These are phyloP conservation scores for Dioscorea cayenensis DNA, from an alignment of 116 monocot species.

Conservation along the genomic window DNA sequence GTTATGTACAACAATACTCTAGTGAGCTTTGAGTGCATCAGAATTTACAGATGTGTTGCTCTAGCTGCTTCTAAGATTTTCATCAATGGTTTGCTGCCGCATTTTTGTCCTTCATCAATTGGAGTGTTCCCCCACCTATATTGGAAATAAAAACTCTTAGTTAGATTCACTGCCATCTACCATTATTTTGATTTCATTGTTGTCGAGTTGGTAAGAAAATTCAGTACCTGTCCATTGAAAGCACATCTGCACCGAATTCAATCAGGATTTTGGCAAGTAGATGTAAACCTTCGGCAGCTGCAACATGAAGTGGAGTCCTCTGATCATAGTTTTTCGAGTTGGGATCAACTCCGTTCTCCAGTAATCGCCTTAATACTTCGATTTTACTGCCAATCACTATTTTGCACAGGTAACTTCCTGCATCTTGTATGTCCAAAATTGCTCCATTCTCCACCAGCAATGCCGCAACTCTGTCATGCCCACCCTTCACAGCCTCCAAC, in stretches of 20 bases:
- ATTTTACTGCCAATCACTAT: conserved; percentile 38
- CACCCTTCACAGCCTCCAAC: conserved; percentile 52
- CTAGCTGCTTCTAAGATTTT: conserved; percentile 32
- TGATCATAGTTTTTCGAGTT: conserved; percentile 64
- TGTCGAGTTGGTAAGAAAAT: background rate
- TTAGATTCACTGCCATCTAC: background rate
- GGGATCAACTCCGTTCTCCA: conserved; percentile 57
- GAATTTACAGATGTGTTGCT: background rate
- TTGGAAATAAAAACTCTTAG: background rate
- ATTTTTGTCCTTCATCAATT: conserved; percentile 35
- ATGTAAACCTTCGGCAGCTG: conserved; percentile 65
- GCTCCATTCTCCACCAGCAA: conserved; percentile 45
- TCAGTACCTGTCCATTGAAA: conserved; percentile 42
- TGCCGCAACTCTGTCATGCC: conserved; percentile 51
- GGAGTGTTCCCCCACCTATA: conserved; percentile 53
- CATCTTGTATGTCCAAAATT: conserved; percentile 42
- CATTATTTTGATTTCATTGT: background rate
- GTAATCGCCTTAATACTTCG: conserved; percentile 31
- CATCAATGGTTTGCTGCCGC: conserved; percentile 40
- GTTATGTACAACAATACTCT: background rate
- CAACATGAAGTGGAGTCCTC: conserved; percentile 67
- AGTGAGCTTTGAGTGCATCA: background rate
- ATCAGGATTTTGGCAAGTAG: conserved; percentile 39
- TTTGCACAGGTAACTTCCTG: conserved; percentile 57
- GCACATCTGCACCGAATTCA: conserved; percentile 54